Base-by-base conservation (phyloP, 164 flowering plant genomes). In the Pachysandra terminalis region DNA sequence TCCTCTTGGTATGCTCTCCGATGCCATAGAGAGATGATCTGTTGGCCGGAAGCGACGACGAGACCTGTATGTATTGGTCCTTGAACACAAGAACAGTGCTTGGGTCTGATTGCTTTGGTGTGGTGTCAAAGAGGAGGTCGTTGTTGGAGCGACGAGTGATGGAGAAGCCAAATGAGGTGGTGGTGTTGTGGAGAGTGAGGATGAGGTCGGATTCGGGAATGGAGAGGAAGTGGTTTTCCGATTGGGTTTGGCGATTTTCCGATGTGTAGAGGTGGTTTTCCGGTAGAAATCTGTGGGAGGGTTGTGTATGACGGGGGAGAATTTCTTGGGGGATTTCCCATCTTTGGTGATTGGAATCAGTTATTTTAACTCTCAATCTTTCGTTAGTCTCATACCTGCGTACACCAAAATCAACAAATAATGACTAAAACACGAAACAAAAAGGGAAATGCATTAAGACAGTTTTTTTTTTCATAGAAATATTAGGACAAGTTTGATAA, bases 1-100 rank as follows among this genome's bases (percentile, higher is more conserved):
- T 76, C 48, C 61, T 73, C 83, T 83, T 88, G 15, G 96, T 87
- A 74, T 92, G 98, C 80, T 93, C 98, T 17, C 98, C 98, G 8
- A 93, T 73, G 57, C 98, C 98, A 37, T 82, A 93, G 21, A 93
- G 66, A 19, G 78, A 74, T n/a, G 96, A 79, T 28, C 81, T 67
- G 19, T 68, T 35, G 2, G 65, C 53, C 0, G 96, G 96, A 5
- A 89, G 80, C 2, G 79, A 64, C 22, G 98, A 83, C 14, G 91
- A 82, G 45, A 90, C 66, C 62, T 89, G 82, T 51, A 93, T 70
- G 74, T 82, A 90, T 63, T 93, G 98, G 73, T 87, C 89, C 75
- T 93, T 90, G 81, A 84, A 93, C 32, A 89, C 80, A 40, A 90
- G 72, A 62, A 71, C 67, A n/a, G 84, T 77, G 67, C 28, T 28